These are phyloP conservation scores for Ogataea minuta DNA, from an alignment of 805 yeast species.

Conservation along the genomic window DNA sequence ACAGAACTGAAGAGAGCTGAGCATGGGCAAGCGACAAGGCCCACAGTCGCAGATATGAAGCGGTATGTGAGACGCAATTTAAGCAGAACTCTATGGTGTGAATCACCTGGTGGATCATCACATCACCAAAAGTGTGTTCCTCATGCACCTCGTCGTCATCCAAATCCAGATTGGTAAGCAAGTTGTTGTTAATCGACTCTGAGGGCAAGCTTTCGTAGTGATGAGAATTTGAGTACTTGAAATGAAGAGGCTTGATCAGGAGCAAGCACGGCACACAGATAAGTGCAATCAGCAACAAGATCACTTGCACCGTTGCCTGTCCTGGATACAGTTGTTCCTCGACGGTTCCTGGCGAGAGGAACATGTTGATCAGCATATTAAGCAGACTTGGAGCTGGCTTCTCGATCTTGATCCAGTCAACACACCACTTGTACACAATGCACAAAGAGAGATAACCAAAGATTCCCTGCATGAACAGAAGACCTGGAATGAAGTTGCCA, in stretches of 20 bases:
- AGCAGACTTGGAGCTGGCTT: constrained; percentile 88
- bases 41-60: constrained; percentile 95
- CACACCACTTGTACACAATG: constrained; percentile 91
- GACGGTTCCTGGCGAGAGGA: constrained; percentile 85
- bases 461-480: constrained; percentile 92
- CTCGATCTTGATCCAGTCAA: constrained; percentile 80
- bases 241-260: constrained; percentile 71
- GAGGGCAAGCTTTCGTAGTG: constrained; percentile 45
- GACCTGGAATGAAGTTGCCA: constrained; percentile 93
- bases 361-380: constrained; percentile 95
- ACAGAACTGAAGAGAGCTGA: constrained; percentile 88
- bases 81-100: constrained; percentile 97
- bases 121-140: constrained; percentile 80
- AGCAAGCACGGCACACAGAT: constrained; percentile 92
- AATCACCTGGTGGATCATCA: constrained; percentile 94
- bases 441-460: constrained; percentile 88
- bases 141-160: constrained; percentile 55
- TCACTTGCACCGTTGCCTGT: constrained; percentile 72
- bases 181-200: constrained; percentile 31
- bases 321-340: constrained; percentile 79
- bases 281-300: constrained; percentile 72
- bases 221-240: constrained; percentile 47
- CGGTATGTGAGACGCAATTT: constrained; percentile 98
- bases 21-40: constrained; percentile 97
- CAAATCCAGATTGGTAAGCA: constrained; percentile 31